Percentiles rank a stretch among this genome's conserved stretches.
phyloP scores from a whole-genome alignment of 805 yeast species.

The Teunomyces pallodes region DNA sequence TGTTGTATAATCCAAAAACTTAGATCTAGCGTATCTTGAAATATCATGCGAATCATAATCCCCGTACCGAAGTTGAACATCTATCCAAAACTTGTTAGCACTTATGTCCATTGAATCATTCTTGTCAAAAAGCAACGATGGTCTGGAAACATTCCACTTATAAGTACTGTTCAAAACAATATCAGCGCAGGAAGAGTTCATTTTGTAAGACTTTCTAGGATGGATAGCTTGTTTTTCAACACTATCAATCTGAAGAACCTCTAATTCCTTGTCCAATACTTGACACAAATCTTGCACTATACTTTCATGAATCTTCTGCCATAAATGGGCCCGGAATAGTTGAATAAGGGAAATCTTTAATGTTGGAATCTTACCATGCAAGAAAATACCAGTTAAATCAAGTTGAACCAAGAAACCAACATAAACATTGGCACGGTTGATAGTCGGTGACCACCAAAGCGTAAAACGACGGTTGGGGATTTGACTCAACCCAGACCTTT shows the following conservation, averaged over 20 bases:
- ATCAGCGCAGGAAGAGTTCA: constrained; percentile 96
- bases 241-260: constrained; percentile 74
- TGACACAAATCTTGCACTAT: constrained; percentile 91
- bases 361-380: constrained; percentile 98
- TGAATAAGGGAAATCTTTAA: constrained; percentile 92
- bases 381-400: constrained; percentile 92
- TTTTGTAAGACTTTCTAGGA: constrained; percentile 94
- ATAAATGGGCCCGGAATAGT: constrained; percentile 93
- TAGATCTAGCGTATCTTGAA: constrained; percentile 88
- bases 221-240: constrained; percentile 92
- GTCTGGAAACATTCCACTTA: constrained; percentile 80
- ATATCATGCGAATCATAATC: constrained; percentile 98
- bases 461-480: constrained; percentile 97
- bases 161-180: constrained; percentile 70
- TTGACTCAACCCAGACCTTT: constrained; percentile 93
- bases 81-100: constrained; percentile 84
- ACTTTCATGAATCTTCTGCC: constrained; percentile 99
- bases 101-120: constrained; percentile 60
- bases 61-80: constrained; percentile 92
- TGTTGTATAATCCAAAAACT: constrained; percentile 87
- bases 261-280: constrained; percentile 83
- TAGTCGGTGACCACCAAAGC: constrained; percentile 99
- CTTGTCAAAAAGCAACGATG: constrained; percentile 73
- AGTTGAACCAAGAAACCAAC: constrained; percentile 96
- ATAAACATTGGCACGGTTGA: constrained; percentile 95